Evolutionary conservation across 2,329 filamentous ascomycete genomes (phyloP).

Genomic region (Didymella sp.): DNA sequence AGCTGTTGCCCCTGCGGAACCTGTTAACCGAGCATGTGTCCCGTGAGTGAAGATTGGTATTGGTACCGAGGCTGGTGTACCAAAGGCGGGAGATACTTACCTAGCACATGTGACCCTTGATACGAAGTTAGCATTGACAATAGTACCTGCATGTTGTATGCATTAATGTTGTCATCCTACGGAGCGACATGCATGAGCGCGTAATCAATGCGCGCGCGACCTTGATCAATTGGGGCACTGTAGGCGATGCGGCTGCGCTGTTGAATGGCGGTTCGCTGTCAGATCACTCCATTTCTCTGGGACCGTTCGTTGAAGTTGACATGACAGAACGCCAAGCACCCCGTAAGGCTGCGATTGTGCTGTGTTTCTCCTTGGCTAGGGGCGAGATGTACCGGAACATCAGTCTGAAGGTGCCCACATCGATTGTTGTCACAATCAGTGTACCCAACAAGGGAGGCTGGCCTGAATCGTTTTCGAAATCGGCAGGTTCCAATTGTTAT

Average conservation of each 20-base stretch:
- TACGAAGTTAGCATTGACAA: not conserved
- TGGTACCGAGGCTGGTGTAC: slow-evolving; percentile 8
- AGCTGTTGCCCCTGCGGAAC: not conserved
- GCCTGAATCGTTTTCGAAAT: slow-evolving; percentile 2
- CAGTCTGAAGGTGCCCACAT: not conserved
- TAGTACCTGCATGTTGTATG: slow-evolving; percentile 5
- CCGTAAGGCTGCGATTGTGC: slow-evolving; percentile 1
- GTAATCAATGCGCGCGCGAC: not conserved
- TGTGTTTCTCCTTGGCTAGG: not conserved
- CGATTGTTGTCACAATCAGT: slow-evolving; percentile 1
- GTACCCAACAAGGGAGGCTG: not conserved
- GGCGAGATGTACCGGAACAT: not conserved
- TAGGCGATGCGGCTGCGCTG: not conserved
- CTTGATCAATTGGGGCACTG: not conserved
- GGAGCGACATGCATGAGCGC: not conserved
- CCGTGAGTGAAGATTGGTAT: not conserved
- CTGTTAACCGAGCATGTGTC: slow-evolving; percentile 6
- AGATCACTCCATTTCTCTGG: not conserved
- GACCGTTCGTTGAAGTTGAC: not conserved
- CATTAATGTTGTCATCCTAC: not conserved
- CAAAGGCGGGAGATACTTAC: not conserved
- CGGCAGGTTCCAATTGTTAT: not conserved
- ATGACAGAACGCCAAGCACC: not conserved
- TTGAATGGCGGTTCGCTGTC: not conserved
- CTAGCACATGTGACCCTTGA: not conserved